A percentile compares a stretch with the other conserved stretches of the same genome.
phyloP scores from a whole-genome alignment of 768 basidiomycete genomes.

The Xerocomus potaroensis region DNA sequence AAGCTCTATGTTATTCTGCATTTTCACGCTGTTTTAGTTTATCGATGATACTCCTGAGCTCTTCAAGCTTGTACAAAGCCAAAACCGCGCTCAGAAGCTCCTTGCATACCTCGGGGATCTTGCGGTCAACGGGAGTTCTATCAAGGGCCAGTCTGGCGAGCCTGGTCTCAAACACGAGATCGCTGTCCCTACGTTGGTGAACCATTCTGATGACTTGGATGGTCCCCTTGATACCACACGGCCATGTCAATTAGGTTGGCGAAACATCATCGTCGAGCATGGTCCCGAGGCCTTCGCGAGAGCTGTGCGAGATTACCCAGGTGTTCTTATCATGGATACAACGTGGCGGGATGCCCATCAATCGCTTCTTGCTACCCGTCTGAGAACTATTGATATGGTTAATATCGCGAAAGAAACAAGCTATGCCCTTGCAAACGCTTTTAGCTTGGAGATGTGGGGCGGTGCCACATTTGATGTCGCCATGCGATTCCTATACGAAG shows the following conservation, averaged over 20 bases:
- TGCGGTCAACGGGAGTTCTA: constrained; percentile 95
- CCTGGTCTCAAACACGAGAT: constrained; percentile 92
- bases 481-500: constrained; percentile 99
- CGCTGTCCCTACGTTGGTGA: constrained; percentile 73
- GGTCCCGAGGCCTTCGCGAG: constrained; percentile 98
- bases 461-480: constrained; percentile 99
- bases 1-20: background rate
- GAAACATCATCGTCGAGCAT: constrained; percentile 96
- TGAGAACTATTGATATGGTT: constrained; percentile 94
- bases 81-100: constrained; percentile 97
- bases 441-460: constrained; percentile 98
- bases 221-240: constrained; percentile 72
- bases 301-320: constrained; percentile 94
- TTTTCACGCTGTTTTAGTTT: constrained; percentile 52
- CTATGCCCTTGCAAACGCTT: constrained; percentile 91
- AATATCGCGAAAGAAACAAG: constrained; percentile 99
- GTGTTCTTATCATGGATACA: constrained; percentile 95
- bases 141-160: constrained; percentile 94
- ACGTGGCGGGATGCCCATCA: constrained; percentile 99
- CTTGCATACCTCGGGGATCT: constrained; percentile 96
- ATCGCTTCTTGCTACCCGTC: constrained; percentile 91
- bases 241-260: constrained; percentile 91
- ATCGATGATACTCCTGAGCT: constrained; percentile 99
- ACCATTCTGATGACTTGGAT: constrained; percentile 72
- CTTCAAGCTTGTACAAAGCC: constrained; percentile 96